These are phyloP conservation scores for Trametes hirsuta DNA, from an alignment of 1,284 basidiomycete genomes.

Conservation along the genomic window DNA sequence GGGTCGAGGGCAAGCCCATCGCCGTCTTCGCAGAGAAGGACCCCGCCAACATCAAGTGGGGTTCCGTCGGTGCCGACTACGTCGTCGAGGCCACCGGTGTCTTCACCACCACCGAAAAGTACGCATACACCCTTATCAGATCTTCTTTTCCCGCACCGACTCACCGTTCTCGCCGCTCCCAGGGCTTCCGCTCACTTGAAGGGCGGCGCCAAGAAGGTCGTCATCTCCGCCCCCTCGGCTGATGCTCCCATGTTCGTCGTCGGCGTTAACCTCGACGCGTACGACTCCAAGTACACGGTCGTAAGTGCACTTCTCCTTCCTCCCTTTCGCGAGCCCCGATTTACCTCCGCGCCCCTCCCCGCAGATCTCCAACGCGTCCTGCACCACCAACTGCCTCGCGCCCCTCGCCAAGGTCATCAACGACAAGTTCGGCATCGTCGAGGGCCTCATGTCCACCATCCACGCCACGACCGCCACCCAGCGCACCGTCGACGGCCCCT, in stretches of 20 bases:
- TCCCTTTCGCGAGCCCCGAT: conserved; percentile 2
- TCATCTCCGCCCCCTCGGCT: conserved; percentile 98
- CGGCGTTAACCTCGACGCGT: conserved; percentile 96
- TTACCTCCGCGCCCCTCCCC: conserved; percentile 1
- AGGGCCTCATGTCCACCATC: conserved; percentile 99
- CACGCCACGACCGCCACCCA: conserved; percentile 98
- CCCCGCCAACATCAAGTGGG: conserved; percentile 89
- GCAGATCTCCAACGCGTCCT: conserved; percentile 97
- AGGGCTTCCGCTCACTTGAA: conserved; percentile 95
- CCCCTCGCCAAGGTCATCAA: conserved; percentile 98
- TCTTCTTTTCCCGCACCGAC: background rate
- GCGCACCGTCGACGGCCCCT: conserved; percentile 99
- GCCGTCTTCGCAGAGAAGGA: conserved; percentile 87
- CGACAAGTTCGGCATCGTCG: conserved; percentile 94
- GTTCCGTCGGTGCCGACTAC: conserved; percentile 84
- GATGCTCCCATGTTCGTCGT: conserved; percentile 98
- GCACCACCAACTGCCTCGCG: conserved; percentile 99
- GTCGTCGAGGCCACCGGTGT: conserved; percentile 99
- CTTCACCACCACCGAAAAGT: conserved; percentile 94
- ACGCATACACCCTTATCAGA: conserved; percentile 25
- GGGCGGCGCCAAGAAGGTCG: conserved; percentile 99
- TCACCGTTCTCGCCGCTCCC: background rate
- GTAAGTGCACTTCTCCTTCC: conserved; percentile 46
- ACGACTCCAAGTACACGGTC: conserved; percentile 91
- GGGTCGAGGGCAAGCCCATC: conserved; percentile 84